Percentiles rank a stretch among this genome's conserved stretches.
phyloP scores from a whole-genome alignment of 495 filamentous ascomycete species.

The Aspergillus avenaceus region DNA sequence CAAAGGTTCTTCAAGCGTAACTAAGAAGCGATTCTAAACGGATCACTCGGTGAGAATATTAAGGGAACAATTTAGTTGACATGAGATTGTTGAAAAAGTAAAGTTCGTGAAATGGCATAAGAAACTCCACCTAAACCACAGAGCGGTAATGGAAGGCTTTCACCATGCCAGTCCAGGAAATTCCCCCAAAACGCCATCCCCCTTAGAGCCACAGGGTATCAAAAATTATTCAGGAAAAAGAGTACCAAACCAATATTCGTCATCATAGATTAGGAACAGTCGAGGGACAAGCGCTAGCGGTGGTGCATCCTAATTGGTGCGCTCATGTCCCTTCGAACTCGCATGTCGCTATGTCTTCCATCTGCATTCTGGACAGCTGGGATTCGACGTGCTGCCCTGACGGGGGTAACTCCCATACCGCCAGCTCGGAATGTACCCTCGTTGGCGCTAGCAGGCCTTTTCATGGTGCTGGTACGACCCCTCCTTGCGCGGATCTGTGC shows the following conservation, averaged over 20 bases:
- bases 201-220: constrained; percentile 19
- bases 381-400: constrained; percentile 29
- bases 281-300: constrained; percentile 13
- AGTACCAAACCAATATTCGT: neutral
- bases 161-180: neutral
- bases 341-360: constrained; percentile 24
- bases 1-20: too few relatives aligned
- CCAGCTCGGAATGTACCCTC: constrained; percentile 29
- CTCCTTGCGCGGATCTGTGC: constrained; percentile 49
- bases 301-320: constrained; percentile 39
- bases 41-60: too few relatives aligned
- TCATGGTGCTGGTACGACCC: constrained; percentile 42
- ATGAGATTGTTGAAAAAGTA: too few relatives aligned
- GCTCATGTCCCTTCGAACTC: constrained; percentile 35
- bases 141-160: neutral
- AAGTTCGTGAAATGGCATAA: too few relatives aligned
- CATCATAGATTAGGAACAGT: neutral
- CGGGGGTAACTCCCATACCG: constrained; percentile 22
- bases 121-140: too few relatives aligned
- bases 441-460: constrained; percentile 38
- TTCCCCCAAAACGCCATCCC: constrained; percentile 15
- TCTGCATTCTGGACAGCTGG: constrained; percentile 31
- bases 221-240: constrained; percentile 1
- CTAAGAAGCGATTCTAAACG: too few relatives aligned
- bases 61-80: too few relatives aligned